phyloP scores from a whole-genome alignment of 1,284 basidiomycete species.

The Sutorius eximius region DNA sequence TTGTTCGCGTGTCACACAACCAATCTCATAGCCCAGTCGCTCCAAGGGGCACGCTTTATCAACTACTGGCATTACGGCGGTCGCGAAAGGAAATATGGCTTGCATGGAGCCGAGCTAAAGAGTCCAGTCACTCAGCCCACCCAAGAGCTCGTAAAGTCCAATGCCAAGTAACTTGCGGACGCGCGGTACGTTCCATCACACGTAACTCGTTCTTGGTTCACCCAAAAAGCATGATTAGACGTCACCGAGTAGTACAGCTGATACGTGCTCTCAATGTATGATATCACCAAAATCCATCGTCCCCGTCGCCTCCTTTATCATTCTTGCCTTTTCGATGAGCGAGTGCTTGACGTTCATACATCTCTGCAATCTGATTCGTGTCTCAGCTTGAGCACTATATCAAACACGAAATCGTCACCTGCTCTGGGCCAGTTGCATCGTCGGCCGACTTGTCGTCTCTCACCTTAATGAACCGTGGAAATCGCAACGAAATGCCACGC shows the following conservation, averaged over 20 bases:
- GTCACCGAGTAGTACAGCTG: conserved; percentile 13
- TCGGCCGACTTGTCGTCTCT: conserved; percentile 93
- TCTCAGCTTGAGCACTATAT: conserved; percentile 21
- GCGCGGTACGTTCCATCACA: conserved; percentile 2
- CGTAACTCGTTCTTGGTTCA: not conserved
- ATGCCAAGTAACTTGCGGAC: conserved; percentile 22
- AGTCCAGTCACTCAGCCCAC: conserved; percentile 54
- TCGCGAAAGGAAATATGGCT: conserved; percentile 60
- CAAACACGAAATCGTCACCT: conserved; percentile 48
- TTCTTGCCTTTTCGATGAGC: conserved; percentile 71
- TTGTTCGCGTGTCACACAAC: conserved; percentile 91
- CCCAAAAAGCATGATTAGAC: conserved; percentile 4
- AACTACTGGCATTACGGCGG: conserved; percentile 89
- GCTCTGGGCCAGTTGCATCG: conserved; percentile 90
- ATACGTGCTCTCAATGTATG: conserved; percentile 15
- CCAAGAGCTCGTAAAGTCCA: conserved; percentile 44
- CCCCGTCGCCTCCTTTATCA: conserved; percentile 66
- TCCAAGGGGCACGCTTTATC: conserved; percentile 82
- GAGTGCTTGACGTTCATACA: conserved; percentile 89
- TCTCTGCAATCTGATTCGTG: conserved; percentile 78
- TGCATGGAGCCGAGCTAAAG: conserved; percentile 36
- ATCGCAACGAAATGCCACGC: conserved; percentile 91
- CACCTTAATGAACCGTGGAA: conserved; percentile 90
- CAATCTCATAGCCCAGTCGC: conserved; percentile 81
- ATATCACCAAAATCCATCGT: conserved; percentile 87